Base-by-base conservation (phyloP, 192 early-diverging fungal genomes). In the Coemansia sp. region DNA sequence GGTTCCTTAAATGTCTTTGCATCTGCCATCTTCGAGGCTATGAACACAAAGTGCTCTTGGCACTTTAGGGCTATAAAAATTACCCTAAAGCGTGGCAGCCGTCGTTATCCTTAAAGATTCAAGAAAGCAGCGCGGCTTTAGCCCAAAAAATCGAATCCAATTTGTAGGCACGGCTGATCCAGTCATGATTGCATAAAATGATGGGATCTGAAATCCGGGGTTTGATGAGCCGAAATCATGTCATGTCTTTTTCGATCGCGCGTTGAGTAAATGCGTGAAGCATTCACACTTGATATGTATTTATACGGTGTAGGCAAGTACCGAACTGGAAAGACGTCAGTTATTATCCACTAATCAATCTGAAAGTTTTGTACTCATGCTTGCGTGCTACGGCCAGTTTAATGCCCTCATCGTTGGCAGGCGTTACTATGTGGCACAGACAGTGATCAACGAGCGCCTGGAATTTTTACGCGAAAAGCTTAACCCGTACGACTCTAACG, bases 1-100 rank as follows among this genome's bases (percentile, higher is more conserved):
- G 77, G 69, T 80, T 80, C 77, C 77, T 75, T 53, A 49, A 53
- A 58, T 68, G 68, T 71, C 68, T 69, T 62, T 69, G 52, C 77
- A 62, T 59, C 33, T 71, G 49, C 73, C 57, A 46, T 80, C 77
- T 80, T 73, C 77, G 77, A 80, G 77, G 77, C 77, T 72, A 46
- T 55, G 30, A 66, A 43, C 63, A 44, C 55, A 49, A 43, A 68
- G 38, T 55, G 43, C 50, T 62, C 68, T 58, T 67, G 77, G 77
- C 77, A 80, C 74, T 80, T 72, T 71, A 42, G 66, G 68, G 50
- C 64, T 69, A 80, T 62, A 17, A 57, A 47, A 47, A 32, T 13
- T 21, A 53, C 35, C 58, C 40, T 49, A 74, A 74, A 74, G 74
- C 77, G 77, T 80, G 72, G 72, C 77, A 80, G 69, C 72, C 77